Conservation (phyloP, 179 eudicot species). For the Spinacia oleracea region DNA sequence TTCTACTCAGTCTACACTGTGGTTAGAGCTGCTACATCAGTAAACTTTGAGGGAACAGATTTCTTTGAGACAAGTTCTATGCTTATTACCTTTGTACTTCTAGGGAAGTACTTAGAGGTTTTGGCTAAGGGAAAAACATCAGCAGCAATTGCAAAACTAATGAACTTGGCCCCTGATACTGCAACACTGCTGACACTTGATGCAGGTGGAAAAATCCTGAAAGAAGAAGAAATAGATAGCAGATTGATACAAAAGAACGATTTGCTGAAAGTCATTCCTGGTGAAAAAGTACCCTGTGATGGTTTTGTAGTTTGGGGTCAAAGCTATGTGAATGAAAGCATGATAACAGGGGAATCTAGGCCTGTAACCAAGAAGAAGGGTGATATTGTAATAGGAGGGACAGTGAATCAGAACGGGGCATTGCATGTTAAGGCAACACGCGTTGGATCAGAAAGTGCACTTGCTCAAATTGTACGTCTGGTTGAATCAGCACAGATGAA, state of each 20-base stretch:
- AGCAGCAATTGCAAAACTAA: conserved; percentile 93
- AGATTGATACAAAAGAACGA: conserved; percentile 83
- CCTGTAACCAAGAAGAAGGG: conserved; percentile 79
- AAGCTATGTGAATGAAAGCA: conserved; percentile 92
- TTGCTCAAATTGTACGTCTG: conserved; percentile 83
- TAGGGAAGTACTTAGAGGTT: conserved; percentile 90
- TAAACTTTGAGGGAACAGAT: conserved; percentile 61
- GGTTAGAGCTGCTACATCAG: conserved; percentile 72
- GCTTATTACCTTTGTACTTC: conserved; percentile 88
- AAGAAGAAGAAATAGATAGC: conserved; percentile 79
- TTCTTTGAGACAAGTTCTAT: conserved; percentile 96
- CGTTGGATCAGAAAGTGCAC: conserved; percentile 92
- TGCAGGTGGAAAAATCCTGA: conserved; percentile 50
- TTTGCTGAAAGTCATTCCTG: conserved; percentile 81
- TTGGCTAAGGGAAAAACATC: conserved; percentile 95
- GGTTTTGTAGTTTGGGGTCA: conserved; percentile 91
- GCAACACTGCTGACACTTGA: conserved; percentile 65
- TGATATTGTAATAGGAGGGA: conserved; percentile 87
- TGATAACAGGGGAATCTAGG: conserved; percentile 91
- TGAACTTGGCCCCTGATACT: conserved; percentile 82
- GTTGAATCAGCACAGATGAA: conserved; percentile 99
- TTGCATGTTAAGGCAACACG: conserved; percentile 71
- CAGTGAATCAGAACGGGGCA: conserved; percentile 83
- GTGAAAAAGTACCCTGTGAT: conserved; percentile 88
- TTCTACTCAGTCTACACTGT: conserved; percentile 82